These are phyloP conservation scores for Debaryomyces sp. DNA, from an alignment of 1,139 yeast genomes.

Conservation along the genomic window DNA sequence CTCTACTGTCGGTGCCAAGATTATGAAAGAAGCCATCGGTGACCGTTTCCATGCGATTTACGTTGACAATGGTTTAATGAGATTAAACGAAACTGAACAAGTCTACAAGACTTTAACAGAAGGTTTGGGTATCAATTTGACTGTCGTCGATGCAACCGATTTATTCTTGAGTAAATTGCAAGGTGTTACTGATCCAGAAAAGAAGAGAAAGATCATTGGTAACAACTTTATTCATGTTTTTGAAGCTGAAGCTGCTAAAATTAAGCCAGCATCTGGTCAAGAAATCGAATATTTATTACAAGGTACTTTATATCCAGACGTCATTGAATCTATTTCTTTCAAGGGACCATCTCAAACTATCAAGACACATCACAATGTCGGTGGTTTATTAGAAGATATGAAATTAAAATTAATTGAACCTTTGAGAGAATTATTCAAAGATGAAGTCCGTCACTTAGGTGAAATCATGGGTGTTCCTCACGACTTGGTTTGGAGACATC, in stretches of 20 bases:
- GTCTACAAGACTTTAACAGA: constrained; percentile 89
- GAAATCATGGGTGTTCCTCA: constrained; percentile 93
- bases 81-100: constrained; percentile 86
- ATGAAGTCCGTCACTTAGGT: constrained; percentile 96
- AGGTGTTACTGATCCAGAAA: constrained; percentile 98
- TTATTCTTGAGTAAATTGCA: constrained; percentile 82
- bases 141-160: constrained; percentile 93
- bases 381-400: constrained; percentile 97
- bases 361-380: constrained; percentile 99
- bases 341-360: constrained; percentile 99
- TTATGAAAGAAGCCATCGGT: constrained; percentile 98
- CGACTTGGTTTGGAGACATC: constrained; percentile 99
- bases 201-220: constrained; percentile 98
- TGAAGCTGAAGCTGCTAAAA: constrained; percentile 93
- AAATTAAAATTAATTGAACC: constrained; percentile 98
- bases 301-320: constrained; percentile 98
- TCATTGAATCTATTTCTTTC: constrained; percentile 96
- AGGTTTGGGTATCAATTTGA: constrained; percentile 91
- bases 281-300: constrained; percentile 92
- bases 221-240: constrained; percentile 96
- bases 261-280: constrained; percentile 85
- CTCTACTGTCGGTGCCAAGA: constrained; percentile 98
- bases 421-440: constrained; percentile 96
- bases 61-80: constrained; percentile 97
- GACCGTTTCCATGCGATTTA: constrained; percentile 97